Percentiles rank a stretch among this genome's conserved stretches.
phyloP scores from a whole-genome alignment of 73 alveolate species.

The Blepharisma japonicum region DNA sequence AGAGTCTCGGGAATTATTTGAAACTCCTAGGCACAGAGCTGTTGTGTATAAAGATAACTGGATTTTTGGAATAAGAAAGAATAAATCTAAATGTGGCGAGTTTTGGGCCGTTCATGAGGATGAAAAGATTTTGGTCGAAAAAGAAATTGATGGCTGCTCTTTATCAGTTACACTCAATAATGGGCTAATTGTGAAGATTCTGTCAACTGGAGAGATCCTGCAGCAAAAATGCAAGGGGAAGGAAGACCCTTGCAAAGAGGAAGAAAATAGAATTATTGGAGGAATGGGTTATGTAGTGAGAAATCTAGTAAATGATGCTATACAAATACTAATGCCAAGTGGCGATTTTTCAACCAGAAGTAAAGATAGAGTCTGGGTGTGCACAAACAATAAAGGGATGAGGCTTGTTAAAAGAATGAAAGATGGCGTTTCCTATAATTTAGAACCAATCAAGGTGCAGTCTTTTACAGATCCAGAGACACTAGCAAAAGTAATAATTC shows the following conservation, averaged over 20 bases:
- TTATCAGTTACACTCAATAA: slow-evolving; percentile 66
- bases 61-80: slow-evolving; percentile 22
- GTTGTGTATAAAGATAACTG: slow-evolving; percentile 17
- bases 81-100: slow-evolving; percentile 28
- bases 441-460: slow-evolving; percentile 64
- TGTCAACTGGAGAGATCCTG: slow-evolving; percentile 74
- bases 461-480: slow-evolving; percentile 79
- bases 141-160: slow-evolving; percentile 38
- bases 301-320: slow-evolving; percentile 62
- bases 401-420: slow-evolving; percentile 59
- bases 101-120: slow-evolving; percentile 80
- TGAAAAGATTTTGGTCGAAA: slow-evolving; percentile 43
- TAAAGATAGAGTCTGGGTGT: slow-evolving; percentile 54
- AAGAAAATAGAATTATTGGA: slow-evolving; percentile 70
- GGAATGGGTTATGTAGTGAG: slow-evolving; percentile 72
- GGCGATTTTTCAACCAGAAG: slow-evolving; percentile 69
- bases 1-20: slow-evolving; percentile 12
- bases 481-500: slow-evolving; percentile 47
- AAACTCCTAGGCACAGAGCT: slow-evolving; percentile 40
- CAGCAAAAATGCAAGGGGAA: slow-evolving; percentile 40
- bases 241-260: slow-evolving; percentile 46
- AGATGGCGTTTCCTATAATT: slow-evolving; percentile 51
- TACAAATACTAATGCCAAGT: slow-evolving; percentile 57
- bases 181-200: slow-evolving; percentile 75
- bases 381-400: slow-evolving; percentile 75